These are phyloP conservation scores for Solanum habrochaites DNA, from an alignment of 257 asterid genomes.

Conservation along the genomic window DNA sequence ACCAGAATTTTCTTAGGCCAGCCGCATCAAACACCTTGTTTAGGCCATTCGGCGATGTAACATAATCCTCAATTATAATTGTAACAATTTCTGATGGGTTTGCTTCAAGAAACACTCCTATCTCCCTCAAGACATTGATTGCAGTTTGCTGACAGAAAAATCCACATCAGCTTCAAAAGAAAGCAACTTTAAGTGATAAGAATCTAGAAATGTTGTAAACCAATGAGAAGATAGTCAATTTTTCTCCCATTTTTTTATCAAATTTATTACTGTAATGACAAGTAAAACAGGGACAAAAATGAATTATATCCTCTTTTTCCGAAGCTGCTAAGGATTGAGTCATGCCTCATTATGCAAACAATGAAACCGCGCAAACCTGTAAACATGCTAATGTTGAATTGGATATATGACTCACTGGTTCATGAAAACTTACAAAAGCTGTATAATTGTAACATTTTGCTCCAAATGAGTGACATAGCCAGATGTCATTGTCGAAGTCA, in stretches of 20 bases:
- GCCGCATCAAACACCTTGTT: constrained; percentile 54
- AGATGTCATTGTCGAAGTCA: constrained; percentile 67
- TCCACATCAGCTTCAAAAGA: constrained; percentile 8
- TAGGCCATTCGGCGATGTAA: constrained; percentile 63
- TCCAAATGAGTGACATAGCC: constrained; percentile 93
- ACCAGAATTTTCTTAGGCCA: constrained; percentile 70
- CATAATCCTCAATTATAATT: constrained; percentile 80
- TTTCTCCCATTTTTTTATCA: not conserved
- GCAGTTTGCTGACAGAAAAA: constrained; percentile 62
- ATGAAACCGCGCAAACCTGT: not conserved
- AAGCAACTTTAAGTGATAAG: not conserved
- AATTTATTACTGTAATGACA: not conserved
- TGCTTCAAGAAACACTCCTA: constrained; percentile 58
- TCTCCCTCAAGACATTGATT: constrained; percentile 64
- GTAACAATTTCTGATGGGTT: constrained; percentile 88
- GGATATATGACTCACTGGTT: not conserved
- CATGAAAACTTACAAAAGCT: constrained; percentile 63
- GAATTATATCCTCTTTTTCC: not conserved
- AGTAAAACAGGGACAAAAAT: not conserved
- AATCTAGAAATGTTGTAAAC: not conserved
- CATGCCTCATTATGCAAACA: not conserved
- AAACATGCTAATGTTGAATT: not conserved
- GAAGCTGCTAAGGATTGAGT: not conserved
- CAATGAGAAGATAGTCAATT: not conserved
- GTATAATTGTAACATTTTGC: constrained; percentile 83